A percentile compares a stretch with the other conserved stretches of the same genome.
These are phyloP conservation scores for Globisporangium heterothallicum DNA, from an alignment of 352 stramenopile genomes.

Conservation along the genomic window DNA sequence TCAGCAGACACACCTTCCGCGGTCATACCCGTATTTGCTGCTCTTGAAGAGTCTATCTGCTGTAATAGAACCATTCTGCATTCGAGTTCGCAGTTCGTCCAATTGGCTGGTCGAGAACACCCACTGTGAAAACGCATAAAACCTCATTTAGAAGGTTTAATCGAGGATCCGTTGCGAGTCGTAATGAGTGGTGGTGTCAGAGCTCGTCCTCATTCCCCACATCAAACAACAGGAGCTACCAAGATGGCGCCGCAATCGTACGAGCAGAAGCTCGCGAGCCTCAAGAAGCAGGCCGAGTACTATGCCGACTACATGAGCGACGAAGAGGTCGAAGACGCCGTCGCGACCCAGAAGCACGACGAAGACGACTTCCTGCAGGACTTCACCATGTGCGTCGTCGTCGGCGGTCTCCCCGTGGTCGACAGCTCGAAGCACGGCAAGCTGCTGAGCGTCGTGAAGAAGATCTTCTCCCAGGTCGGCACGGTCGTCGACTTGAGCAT, in stretches of 20 bases:
- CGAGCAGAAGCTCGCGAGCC: constrained; percentile 68
- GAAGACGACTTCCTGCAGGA: constrained; percentile 76
- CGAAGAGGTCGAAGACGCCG: constrained; percentile 67
- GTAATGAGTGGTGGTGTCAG: constrained; percentile 5
- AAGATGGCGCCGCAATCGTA: constrained; percentile 63
- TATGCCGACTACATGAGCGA: constrained; percentile 81
- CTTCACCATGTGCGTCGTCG: constrained; percentile 75
- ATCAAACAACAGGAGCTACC: constrained; percentile 4
- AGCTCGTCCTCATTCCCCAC: neutral
- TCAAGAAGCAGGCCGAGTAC: constrained; percentile 68
- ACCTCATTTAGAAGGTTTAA: neutral
- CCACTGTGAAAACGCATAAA: neutral
- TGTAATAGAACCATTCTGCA: neutral
- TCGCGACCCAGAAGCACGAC: constrained; percentile 56
- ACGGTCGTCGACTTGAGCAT: constrained; percentile 75
- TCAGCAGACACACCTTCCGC: no score
- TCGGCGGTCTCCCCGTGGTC: constrained; percentile 71
- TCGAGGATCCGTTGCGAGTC: neutral
- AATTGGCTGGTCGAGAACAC: constrained; percentile 13
- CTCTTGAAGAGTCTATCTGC: neutral
- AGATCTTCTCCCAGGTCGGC: constrained; percentile 83
- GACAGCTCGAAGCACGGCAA: constrained; percentile 79
- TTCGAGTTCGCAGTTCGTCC: neutral
- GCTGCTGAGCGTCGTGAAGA: constrained; percentile 79
- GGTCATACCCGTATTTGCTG: no score